Evolutionary conservation across 164 flowering plant species (phyloP).

Genomic region (Houttuynia cordata): DNA sequence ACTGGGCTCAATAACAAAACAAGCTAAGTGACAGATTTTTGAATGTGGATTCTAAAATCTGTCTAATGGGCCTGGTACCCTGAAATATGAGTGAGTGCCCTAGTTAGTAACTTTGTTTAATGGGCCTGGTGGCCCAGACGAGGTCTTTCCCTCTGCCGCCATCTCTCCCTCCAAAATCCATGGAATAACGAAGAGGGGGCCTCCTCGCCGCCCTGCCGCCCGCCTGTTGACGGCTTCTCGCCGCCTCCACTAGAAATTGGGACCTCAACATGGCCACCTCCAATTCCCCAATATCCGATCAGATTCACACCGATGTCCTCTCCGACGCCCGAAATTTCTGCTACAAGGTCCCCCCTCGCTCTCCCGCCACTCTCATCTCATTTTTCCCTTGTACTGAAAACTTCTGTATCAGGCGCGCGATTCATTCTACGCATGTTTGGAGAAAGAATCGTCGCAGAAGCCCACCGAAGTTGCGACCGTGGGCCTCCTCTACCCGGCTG

Average conservation of each 20-base stretch:
- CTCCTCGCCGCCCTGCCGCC: too few relatives aligned
- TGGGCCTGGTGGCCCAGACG: too few relatives aligned
- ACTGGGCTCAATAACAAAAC: too few relatives aligned
- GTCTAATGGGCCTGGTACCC: too few relatives aligned
- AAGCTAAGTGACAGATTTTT: too few relatives aligned
- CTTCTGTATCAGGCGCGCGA: constrained; percentile 51
- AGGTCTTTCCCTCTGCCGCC: too few relatives aligned
- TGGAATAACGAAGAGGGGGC: too few relatives aligned
- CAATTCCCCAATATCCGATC: constrained; percentile 9
- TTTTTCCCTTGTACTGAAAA: background rate
- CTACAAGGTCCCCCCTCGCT: constrained; percentile 47
- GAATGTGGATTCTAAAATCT: too few relatives aligned
- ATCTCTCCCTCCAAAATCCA: too few relatives aligned
- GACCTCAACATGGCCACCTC: constrained; percentile 2
- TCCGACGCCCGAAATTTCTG: constrained; percentile 54
- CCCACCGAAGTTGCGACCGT: constrained; percentile 69
- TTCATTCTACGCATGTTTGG: constrained; percentile 70
- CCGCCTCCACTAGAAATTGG: background rate
- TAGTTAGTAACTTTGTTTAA: too few relatives aligned
- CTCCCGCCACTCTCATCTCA: background rate
- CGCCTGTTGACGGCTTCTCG: too few relatives aligned
- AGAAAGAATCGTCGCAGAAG: constrained; percentile 57
- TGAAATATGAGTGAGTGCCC: too few relatives aligned
- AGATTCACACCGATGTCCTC: constrained; percentile 50
- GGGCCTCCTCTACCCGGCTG: constrained; percentile 59